These are phyloP conservation scores for Solidago caesia DNA, from an alignment of 129 eudicot genomes.

Conservation along the genomic window DNA sequence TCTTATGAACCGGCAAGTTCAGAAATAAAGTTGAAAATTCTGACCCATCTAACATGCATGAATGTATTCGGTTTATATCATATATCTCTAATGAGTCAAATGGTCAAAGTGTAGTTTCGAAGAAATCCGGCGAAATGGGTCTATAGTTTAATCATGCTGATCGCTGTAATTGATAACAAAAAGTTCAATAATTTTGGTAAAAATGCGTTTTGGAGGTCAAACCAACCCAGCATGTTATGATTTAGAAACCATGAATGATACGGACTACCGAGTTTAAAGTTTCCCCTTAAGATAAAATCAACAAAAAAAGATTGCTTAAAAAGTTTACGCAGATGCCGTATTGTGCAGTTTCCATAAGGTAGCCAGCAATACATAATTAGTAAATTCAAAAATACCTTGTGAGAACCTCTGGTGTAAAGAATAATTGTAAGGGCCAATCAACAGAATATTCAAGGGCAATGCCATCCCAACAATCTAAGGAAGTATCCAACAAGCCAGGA, in stretches of 20 bases:
- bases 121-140: not conserved
- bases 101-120: not conserved
- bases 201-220: no score
- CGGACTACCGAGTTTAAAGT: no score
- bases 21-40: not conserved
- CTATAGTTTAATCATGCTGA: no score
- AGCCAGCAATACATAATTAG: not conserved
- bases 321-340: no score
- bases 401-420: slow-evolving; percentile 86
- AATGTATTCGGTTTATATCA: not conserved
- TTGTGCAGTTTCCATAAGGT: not conserved
- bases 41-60: not conserved
- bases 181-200: no score
- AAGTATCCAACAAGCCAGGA: slow-evolving; percentile 51
- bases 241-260: no score
- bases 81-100: not conserved
- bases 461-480: slow-evolving; percentile 93
- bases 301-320: no score
- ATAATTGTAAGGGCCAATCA: slow-evolving; percentile 96
- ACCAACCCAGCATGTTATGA: no score
- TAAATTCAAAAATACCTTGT: slow-evolving; percentile 52
- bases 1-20: not conserved
- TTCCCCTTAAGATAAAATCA: no score
- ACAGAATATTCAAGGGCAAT: slow-evolving; percentile 86
- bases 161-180: no score